phyloP scores from a whole-genome alignment of 805 yeast species.

The Hemisphaericaspora nanyangensis region DNA sequence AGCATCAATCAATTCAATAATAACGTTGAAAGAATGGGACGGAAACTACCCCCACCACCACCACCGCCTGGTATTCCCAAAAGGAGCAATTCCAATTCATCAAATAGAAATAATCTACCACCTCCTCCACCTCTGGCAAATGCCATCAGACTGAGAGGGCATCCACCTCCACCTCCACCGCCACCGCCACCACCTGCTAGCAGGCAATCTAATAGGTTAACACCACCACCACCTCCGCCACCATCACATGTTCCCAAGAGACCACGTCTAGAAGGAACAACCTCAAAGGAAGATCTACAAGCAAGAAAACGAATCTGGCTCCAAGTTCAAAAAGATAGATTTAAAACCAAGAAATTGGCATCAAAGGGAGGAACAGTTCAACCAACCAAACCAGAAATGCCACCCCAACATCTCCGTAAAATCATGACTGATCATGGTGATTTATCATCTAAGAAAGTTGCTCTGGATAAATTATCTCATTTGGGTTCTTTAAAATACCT shows the following conservation, averaged over 20 bases:
- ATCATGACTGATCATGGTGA: slow-evolving; percentile 83
- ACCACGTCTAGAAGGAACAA: slow-evolving; percentile 7
- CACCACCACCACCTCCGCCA: slow-evolving; percentile 13
- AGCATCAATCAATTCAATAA: background rate
- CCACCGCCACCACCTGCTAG: slow-evolving; percentile 14
- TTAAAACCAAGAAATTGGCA: slow-evolving; percentile 24
- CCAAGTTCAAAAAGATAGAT: slow-evolving; percentile 57
- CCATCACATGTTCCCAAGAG: slow-evolving; percentile 22
- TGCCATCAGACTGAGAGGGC: slow-evolving; percentile 4
- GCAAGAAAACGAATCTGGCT: slow-evolving; percentile 56
- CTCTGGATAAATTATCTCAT: slow-evolving; percentile 81
- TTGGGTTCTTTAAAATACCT: slow-evolving; percentile 88
- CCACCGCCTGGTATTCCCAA: slow-evolving; percentile 17
- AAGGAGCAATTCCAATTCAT: slow-evolving; percentile 4
- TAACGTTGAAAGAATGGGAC: slow-evolving; percentile 12
- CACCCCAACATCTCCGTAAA: slow-evolving; percentile 88
- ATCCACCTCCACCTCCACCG: slow-evolving; percentile 33
- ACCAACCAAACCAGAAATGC: slow-evolving; percentile 74
- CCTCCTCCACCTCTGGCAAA: slow-evolving; percentile 10
- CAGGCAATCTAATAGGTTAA: background rate
- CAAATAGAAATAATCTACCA: slow-evolving; percentile 6
- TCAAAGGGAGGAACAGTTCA: slow-evolving; percentile 45
- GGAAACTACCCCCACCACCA: slow-evolving; percentile 28
- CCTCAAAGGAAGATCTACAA: slow-evolving; percentile 27
- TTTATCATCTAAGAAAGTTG: slow-evolving; percentile 70